Conservation (phyloP, 2,329 filamentous ascomycete species). For the Macrophomina phaseolina region DNA sequence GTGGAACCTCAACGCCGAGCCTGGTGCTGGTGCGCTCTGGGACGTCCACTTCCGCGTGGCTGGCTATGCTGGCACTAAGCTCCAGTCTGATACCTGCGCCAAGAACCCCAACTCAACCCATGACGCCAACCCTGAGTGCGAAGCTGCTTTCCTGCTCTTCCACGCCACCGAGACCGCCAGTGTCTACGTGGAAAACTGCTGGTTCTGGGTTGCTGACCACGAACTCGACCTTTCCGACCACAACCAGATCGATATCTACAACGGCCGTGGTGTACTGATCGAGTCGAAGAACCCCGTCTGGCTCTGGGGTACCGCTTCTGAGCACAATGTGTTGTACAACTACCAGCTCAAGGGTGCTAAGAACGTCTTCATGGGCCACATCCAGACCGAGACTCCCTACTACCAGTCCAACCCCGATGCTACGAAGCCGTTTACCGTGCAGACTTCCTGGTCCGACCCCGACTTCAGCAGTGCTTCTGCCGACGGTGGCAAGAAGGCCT, state of each 20-base stretch:
- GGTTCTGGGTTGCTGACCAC: constrained; percentile 91
- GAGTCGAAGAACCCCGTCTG: constrained; percentile 79
- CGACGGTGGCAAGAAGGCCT: constrained; percentile 45
- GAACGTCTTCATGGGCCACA: constrained; percentile 67
- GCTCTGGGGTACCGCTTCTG: constrained; percentile 71
- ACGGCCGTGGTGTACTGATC: constrained; percentile 81
- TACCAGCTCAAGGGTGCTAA: constrained; percentile 68
- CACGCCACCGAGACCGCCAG: constrained; percentile 63
- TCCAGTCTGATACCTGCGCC: constrained; percentile 79
- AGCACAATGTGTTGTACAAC: constrained; percentile 73
- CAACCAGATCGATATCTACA: constrained; percentile 82
- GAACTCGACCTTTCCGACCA: constrained; percentile 78
- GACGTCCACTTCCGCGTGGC: constrained; percentile 96
- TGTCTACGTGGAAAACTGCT: constrained; percentile 85
- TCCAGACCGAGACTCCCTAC: constrained; percentile 75
- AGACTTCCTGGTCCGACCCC: constrained; percentile 51
- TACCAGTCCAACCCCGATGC: constrained; percentile 70
- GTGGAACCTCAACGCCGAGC: constrained; percentile 78
- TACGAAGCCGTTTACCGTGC: constrained; percentile 60
- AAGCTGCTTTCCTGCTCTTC: constrained; percentile 71
- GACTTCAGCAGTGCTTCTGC: constrained; percentile 46
- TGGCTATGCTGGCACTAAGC: constrained; percentile 80
- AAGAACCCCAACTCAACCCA: constrained; percentile 73
- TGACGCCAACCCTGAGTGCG: constrained; percentile 67
- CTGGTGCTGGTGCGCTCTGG: constrained; percentile 82